These are phyloP conservation scores for Ogataea minuta DNA, from an alignment of 805 yeast species.

Conservation along the genomic window DNA sequence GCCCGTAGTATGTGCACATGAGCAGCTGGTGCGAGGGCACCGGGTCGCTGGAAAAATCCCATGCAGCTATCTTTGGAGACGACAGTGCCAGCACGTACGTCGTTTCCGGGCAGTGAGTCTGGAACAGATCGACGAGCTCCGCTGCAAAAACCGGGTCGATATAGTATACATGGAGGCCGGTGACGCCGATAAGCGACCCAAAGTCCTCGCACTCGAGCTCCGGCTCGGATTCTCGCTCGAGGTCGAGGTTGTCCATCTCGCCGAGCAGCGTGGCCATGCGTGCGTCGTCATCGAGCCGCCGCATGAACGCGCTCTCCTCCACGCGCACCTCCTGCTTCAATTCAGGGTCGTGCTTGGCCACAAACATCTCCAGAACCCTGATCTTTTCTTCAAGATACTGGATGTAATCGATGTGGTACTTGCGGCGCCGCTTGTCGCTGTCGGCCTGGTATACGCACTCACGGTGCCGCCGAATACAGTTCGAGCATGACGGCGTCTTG, in stretches of 20 bases:
- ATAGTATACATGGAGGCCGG: slow-evolving; percentile 12
- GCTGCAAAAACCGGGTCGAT: slow-evolving; percentile 17
- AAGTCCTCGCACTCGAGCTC: slow-evolving; percentile 7
- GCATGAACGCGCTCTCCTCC: neutral
- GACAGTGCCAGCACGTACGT: slow-evolving; percentile 19
- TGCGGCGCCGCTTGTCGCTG: slow-evolving; percentile 33
- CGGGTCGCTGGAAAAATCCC: slow-evolving; percentile 20
- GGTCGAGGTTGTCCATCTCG: slow-evolving; percentile 1
- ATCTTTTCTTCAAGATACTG: slow-evolving; percentile 29
- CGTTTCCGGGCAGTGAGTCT: slow-evolving; percentile 12
- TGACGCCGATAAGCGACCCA: slow-evolving; percentile 12
- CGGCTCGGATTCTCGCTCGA: neutral
- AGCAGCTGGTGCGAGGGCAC: slow-evolving; percentile 26
- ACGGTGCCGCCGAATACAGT: slow-evolving; percentile 20
- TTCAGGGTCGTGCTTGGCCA: slow-evolving; percentile 25
- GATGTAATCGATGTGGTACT: slow-evolving; percentile 35
- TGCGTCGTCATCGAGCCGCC: slow-evolving; percentile 4
- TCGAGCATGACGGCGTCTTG: slow-evolving; percentile 23
- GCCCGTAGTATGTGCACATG: slow-evolving; percentile 27
- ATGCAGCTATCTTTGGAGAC: slow-evolving; percentile 8
- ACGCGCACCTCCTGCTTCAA: neutral
- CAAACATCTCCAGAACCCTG: slow-evolving; percentile 21
- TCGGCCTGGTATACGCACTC: slow-evolving; percentile 24
- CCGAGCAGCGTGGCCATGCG: neutral
- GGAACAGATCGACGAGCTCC: slow-evolving; percentile 17